phyloP scores from a whole-genome alignment of 257 asterid genomes.

The Gentiana dahurica region DNA sequence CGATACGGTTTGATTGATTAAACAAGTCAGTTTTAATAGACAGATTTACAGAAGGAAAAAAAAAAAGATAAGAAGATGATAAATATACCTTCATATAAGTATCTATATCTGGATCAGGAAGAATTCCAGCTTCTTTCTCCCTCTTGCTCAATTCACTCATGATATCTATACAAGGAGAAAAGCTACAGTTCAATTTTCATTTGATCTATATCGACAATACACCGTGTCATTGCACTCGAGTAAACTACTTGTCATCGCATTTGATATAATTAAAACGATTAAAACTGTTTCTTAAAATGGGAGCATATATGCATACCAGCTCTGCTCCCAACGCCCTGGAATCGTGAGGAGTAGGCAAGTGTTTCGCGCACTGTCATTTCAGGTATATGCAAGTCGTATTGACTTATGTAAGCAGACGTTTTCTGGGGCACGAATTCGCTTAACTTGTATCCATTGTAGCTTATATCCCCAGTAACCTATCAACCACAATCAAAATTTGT shows the following conservation, averaged over 20 bases:
- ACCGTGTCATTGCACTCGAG: too few species aligned
- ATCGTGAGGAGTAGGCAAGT: conserved; percentile 48
- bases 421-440: conserved; percentile 58
- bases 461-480: conserved; percentile 56
- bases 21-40: too few species aligned
- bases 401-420: conserved; percentile 66
- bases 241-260: too few species aligned
- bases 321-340: conserved; percentile 61
- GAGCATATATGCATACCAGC: conserved; percentile 29
- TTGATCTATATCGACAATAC: too few species aligned
- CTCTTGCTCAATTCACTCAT: conserved; percentile 47
- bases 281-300: neutral
- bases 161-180: conserved; percentile 25
- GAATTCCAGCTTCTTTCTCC: conserved; percentile 51
- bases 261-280: neutral
- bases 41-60: too few species aligned
- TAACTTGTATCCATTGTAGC: conserved; percentile 50
- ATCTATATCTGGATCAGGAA: conserved; percentile 64
- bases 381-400: conserved; percentile 54
- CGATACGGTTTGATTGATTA: neutral
- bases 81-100: conserved; percentile 59
- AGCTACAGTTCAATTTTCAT: neutral
- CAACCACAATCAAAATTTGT: neutral
- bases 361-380: conserved; percentile 72
- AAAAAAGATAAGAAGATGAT: neutral